phyloP scores from a whole-genome alignment of 225 moss, liverwort and hornwort genomes.

The Pleurozium schreberi region DNA sequence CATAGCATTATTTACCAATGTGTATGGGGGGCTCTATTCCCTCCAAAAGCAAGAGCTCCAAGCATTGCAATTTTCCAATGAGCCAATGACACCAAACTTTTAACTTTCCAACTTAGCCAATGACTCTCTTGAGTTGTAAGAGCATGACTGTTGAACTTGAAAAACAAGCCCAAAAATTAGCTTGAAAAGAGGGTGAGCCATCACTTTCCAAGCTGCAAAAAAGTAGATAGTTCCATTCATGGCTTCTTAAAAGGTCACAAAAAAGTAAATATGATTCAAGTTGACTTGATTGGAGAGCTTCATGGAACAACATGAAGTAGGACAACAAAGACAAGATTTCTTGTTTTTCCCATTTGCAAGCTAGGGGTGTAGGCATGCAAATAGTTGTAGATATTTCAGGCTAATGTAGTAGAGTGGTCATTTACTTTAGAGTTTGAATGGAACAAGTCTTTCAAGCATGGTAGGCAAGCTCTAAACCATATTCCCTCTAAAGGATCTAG shows the following conservation, averaged over 20 bases:
- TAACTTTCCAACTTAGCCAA: not conserved
- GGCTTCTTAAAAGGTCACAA: fast-evolving
- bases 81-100: too few relatives aligned
- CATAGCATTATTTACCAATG: not conserved
- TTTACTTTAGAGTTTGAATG: fast-evolving
- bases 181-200: too few relatives aligned
- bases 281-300: fast-evolving
- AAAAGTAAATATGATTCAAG: not conserved
- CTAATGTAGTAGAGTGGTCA: fast-evolving
- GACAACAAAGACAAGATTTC: fast-evolving
- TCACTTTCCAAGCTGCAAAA: fast-evolving
- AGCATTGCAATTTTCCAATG: too few relatives aligned
- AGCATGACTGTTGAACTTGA: fast-evolving
- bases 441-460: fast-evolving
- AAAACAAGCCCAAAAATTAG: fast-evolving
- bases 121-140: not conserved
- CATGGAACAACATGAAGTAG: fast-evolving
- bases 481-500: fast-evolving
- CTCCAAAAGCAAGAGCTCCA: too few relatives aligned
- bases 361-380: fast-evolving
- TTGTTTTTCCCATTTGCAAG: not conserved
- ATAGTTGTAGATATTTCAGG: too few relatives aligned
- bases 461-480: too few relatives aligned
- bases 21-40: fast-evolving
- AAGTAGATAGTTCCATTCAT: fast-evolving